phyloP scores from a whole-genome alignment of 805 yeast species.

The Hanseniaspora lachancei region DNA sequence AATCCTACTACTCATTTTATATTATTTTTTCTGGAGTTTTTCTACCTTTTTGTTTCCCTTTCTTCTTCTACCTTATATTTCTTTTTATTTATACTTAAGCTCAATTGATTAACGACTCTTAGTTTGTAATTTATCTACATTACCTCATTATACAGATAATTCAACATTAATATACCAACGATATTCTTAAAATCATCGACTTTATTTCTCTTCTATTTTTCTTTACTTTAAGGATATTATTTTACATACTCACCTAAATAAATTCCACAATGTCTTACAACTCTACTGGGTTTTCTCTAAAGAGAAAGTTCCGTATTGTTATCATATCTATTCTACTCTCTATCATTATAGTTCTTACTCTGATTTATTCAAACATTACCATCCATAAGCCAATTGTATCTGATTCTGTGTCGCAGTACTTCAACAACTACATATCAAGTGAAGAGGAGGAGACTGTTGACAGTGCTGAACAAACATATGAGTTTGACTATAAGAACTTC shows the following conservation, averaged over 20 bases:
- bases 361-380: background rate
- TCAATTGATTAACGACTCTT: no score
- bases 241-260: background rate
- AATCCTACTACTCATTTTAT: no score
- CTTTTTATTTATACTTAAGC: no score
- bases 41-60: no score
- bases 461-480: background rate
- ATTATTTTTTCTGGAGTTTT: no score
- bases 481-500: constrained; percentile 4
- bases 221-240: background rate
- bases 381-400: background rate
- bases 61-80: no score
- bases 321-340: background rate
- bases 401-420: background rate
- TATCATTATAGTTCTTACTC: background rate
- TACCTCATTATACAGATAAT: no score
- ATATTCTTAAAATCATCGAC: no score
- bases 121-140: no score
- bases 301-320: constrained; percentile 4
- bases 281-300: background rate
- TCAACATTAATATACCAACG: no score
- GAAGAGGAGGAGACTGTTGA: background rate
- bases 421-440: background rate
- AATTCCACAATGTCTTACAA: background rate
- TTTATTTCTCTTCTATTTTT: background rate